Evolutionary conservation across 73 alveolate genomes (phyloP).

Genomic region (Tetrahymena thermophila): DNA sequence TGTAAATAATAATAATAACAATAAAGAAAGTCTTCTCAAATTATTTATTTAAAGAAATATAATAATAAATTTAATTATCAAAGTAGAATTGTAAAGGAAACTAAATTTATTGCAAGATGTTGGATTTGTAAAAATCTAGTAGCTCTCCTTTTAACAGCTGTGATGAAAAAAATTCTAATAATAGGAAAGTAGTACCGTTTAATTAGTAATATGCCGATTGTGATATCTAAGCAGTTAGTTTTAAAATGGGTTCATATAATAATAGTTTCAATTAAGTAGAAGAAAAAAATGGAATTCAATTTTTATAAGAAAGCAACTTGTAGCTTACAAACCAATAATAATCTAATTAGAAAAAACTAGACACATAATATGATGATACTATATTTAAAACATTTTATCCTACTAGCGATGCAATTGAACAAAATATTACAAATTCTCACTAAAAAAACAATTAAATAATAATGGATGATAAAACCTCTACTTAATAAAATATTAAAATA

Average conservation of each 20-base stretch:
- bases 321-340: not conserved
- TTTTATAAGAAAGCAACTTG: not conserved
- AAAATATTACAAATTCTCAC: too few species aligned
- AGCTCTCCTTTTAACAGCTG: not conserved
- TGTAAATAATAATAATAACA: too few species aligned
- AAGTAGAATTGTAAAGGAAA: not conserved
- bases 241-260: not conserved
- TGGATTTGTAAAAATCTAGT: not conserved
- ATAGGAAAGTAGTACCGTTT: not conserved
- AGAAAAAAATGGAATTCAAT: not conserved
- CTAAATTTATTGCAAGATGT: not conserved
- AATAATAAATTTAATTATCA: too few species aligned
- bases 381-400: not conserved
- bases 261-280: not conserved
- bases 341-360: not conserved
- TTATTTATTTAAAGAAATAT: too few species aligned
- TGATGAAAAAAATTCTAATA: not conserved
- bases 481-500: not conserved
- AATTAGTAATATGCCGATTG: not conserved
- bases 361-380: not conserved
- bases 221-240: not conserved
- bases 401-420: not conserved
- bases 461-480: not conserved
- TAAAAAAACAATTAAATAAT: too few species aligned
- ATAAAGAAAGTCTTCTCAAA: not conserved